Evolutionary conservation across 164 flowering plant species (phyloP).

Genomic region (Euptelea pleiosperma): DNA sequence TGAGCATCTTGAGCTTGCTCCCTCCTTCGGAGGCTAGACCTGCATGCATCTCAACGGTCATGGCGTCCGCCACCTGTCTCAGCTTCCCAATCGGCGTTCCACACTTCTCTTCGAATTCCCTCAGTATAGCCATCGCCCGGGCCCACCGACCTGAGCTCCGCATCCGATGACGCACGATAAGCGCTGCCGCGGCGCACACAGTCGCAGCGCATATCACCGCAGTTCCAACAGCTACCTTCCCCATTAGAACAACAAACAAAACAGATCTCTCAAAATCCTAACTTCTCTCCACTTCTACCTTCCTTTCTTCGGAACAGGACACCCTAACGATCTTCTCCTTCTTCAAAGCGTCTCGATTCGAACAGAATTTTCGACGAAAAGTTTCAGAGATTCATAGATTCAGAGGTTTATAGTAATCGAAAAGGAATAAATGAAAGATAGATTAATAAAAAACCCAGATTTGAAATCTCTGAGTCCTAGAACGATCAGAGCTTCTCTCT

Average conservation of each 20-base stretch:
- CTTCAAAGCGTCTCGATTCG: background rate
- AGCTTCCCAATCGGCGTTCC: slow-evolving; percentile 63
- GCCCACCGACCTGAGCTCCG: slow-evolving; percentile 55
- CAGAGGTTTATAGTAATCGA: no score
- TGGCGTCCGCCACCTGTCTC: slow-evolving; percentile 83
- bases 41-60: slow-evolving; percentile 95
- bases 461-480: no score
- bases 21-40: slow-evolving; percentile 96
- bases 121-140: slow-evolving; percentile 54
- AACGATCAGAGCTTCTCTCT: no score
- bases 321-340: no score
- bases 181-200: slow-evolving; percentile 72
- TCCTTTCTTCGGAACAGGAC: no score
- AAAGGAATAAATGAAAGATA: no score
- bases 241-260: no score
- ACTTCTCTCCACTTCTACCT: no score
- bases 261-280: background rate
- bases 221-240: slow-evolving; percentile 68
- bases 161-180: slow-evolving; percentile 65
- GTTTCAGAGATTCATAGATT: no score
- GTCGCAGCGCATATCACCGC: slow-evolving; percentile 79
- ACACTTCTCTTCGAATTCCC: slow-evolving; percentile 73
- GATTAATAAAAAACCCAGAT: no score
- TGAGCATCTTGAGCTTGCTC: slow-evolving; percentile 93
- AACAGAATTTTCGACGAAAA: no score